A percentile compares a stretch with the other conserved stretches of the same genome.
phyloP scores from a whole-genome alignment of 352 stramenopile genomes.

The Globisporangium iwayamae region DNA sequence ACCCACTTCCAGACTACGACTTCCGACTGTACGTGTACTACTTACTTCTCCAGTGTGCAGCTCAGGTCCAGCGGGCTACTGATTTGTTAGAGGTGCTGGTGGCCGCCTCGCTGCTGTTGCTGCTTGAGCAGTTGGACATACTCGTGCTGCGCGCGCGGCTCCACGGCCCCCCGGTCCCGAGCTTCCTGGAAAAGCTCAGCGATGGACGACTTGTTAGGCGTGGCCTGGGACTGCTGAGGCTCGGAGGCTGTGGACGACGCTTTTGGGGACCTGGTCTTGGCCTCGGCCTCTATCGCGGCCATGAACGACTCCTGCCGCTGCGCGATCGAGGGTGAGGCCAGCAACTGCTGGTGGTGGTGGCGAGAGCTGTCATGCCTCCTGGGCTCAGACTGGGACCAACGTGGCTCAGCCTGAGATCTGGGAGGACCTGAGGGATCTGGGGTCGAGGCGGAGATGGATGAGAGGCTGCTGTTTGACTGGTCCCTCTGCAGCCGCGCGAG shows the following conservation, averaged over 20 bases:
- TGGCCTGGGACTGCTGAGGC: neutral
- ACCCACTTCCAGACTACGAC: too few relatives aligned
- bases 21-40: too few relatives aligned
- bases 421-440: neutral
- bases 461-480: neutral
- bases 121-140: conserved; percentile 30
- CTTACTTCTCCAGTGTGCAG: too few relatives aligned
- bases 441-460: neutral
- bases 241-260: neutral
- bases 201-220: conserved; percentile 19
- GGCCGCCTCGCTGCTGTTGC: conserved; percentile 2
- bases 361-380: neutral
- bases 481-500: conserved; percentile 18
- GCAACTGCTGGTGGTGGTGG: neutral
- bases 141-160: conserved; percentile 35
- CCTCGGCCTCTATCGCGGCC: conserved; percentile 49
- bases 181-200: conserved; percentile 43
- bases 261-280: neutral
- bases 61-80: too few relatives aligned
- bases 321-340: conserved; percentile 23
- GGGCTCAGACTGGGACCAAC: neutral
- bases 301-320: conserved; percentile 47
- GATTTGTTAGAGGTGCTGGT: too few relatives aligned
- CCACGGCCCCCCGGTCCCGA: conserved; percentile 25
- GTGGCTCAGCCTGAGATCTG: neutral